These are phyloP conservation scores for Arbutus unedo DNA, from an alignment of 148 eudicot species.

Conservation along the genomic window DNA sequence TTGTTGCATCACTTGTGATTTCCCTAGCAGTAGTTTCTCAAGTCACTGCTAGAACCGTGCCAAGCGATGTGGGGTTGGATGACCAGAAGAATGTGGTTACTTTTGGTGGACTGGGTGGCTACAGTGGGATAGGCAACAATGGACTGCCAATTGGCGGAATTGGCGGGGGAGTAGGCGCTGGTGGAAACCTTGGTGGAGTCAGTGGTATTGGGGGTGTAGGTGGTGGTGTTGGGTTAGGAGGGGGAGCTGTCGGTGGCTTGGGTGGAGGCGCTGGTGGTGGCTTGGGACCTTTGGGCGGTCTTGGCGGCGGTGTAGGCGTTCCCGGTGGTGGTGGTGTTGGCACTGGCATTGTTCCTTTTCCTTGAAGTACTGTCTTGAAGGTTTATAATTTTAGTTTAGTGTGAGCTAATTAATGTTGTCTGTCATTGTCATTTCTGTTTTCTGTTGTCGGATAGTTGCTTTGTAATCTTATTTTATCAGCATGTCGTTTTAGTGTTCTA, in stretches of 20 bases:
- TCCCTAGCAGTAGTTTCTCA: constrained; percentile 22
- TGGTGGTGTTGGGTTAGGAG: neutral
- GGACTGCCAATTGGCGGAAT: constrained; percentile 27
- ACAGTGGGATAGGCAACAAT: constrained; percentile 16
- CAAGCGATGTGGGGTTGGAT: constrained; percentile 20
- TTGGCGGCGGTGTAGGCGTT: neutral
- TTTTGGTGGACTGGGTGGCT: constrained; percentile 34
- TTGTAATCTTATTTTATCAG: no score
- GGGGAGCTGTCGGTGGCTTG: neutral
- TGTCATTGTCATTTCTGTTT: no score
- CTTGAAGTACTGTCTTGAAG: no score
- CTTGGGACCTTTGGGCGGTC: neutral
- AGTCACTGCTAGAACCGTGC: constrained; percentile 30
- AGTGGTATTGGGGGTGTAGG: neutral
- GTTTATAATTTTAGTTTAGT: no score
- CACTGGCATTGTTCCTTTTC: neutral
- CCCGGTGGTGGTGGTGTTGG: neutral
- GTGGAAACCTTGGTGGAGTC: neutral
- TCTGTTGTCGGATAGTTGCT: no score
- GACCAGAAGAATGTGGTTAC: constrained; percentile 41
- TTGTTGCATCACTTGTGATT: constrained; percentile 18
- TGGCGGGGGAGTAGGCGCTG: constrained; percentile 12
- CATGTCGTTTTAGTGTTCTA: no score
- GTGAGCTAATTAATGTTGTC: no score
- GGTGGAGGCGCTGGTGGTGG: neutral